phyloP scores from a whole-genome alignment of 2,329 filamentous ascomycete species.

The Nemania sp. region DNA sequence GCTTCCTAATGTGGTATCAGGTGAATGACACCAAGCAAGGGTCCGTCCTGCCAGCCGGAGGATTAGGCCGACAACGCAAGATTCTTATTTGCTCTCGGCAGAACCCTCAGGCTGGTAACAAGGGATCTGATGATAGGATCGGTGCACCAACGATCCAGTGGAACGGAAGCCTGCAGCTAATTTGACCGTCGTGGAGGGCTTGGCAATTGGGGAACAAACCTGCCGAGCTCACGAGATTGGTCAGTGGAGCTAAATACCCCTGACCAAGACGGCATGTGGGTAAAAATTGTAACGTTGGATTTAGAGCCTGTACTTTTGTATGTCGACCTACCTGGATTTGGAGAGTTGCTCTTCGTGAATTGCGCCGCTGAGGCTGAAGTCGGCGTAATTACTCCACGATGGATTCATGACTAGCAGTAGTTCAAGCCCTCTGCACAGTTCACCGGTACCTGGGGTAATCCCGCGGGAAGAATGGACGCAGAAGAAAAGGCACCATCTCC shows the following conservation, averaged over 20 bases:
- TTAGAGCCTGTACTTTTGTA: conserved; percentile 1
- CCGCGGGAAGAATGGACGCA: too few species aligned
- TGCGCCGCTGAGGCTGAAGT: conserved; percentile 4
- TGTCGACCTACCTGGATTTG: conserved; percentile 9
- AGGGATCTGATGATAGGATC: conserved; percentile 3
- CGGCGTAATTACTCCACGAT: neutral
- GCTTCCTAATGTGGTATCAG: conserved; percentile 12
- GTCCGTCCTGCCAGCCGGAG: neutral
- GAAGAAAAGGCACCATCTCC: neutral
- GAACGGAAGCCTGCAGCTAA: conserved; percentile 7
- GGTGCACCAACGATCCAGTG: neutral
- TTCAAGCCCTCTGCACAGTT: too few species aligned
- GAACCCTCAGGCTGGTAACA: neutral
- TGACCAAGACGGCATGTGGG: neutral
- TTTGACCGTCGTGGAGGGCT: neutral
- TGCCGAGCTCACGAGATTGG: conserved; percentile 8
- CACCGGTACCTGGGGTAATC: too few species aligned
- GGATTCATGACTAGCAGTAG: too few species aligned
- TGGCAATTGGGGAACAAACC: conserved; percentile 5
- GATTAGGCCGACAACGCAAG: neutral
- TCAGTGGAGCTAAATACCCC: neutral
- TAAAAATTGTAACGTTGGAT: conserved; percentile 28
- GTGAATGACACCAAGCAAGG: conserved; percentile 10
- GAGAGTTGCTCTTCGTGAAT: conserved; percentile 6
- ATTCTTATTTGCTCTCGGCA: neutral